phyloP scores from a whole-genome alignment of 2,329 filamentous ascomycete genomes.

The Elsinoe fawcettii region DNA sequence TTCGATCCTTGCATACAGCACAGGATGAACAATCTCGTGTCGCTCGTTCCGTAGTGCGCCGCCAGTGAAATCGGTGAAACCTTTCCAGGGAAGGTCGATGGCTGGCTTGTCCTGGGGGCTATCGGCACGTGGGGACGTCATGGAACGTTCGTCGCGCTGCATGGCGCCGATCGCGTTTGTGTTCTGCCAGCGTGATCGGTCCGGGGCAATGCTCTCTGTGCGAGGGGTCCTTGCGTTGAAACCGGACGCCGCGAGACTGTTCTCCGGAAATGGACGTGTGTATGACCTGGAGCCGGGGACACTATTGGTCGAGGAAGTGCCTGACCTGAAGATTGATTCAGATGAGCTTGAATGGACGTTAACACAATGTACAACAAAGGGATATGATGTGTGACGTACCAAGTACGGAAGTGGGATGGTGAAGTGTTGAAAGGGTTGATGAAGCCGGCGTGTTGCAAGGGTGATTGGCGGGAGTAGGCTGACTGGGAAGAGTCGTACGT shows the following conservation, averaged over 20 bases:
- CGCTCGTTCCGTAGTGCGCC: not conserved
- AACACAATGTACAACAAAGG: not conserved
- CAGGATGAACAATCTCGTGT: slow-evolving; percentile 50
- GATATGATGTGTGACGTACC: not conserved
- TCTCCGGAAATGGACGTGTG: not conserved
- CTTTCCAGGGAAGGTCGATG: slow-evolving; percentile 3
- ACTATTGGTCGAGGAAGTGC: not conserved
- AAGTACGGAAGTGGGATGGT: not conserved
- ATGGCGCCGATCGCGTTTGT: not conserved
- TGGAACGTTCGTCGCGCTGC: not conserved
- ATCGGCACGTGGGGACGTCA: not conserved
- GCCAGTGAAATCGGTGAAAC: not conserved
- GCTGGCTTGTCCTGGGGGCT: not conserved
- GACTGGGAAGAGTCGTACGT: not conserved
- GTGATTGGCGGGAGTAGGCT: not conserved
- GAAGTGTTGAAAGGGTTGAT: not conserved
- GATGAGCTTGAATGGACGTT: not conserved
- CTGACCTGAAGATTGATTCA: not conserved
- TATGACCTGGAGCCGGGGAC: not conserved
- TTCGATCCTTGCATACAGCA: slow-evolving; percentile 73
- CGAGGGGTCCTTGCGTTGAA: not conserved
- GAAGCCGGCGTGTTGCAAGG: not conserved
- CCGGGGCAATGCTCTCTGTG: not conserved
- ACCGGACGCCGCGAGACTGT: not conserved
- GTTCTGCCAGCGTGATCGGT: not conserved